Conservation (phyloP, 768 basidiomycete genomes). For the Chalciporus chontae region DNA sequence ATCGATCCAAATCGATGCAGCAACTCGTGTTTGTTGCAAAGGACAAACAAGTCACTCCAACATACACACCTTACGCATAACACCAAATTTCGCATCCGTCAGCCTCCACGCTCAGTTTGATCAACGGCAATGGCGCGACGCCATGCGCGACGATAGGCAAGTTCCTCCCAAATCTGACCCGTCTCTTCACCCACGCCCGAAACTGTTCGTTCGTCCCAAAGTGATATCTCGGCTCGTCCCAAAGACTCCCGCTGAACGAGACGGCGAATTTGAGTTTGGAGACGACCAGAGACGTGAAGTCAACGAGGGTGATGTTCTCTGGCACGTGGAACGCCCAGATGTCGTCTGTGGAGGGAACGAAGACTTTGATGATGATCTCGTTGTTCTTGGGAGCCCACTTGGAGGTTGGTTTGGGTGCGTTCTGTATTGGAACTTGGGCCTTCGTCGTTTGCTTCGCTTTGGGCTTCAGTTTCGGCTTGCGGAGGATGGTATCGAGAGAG, state of each 20-base stretch:
- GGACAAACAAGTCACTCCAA: too few relatives aligned
- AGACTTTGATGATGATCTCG: slow-evolving; percentile 37
- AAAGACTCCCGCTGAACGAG: slow-evolving; percentile 30
- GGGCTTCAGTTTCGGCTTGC: slow-evolving; percentile 10
- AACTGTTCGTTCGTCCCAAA: slow-evolving; percentile 33
- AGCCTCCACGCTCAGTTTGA: slow-evolving; percentile 13
- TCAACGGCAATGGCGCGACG: slow-evolving; percentile 11
- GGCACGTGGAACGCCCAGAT: slow-evolving; percentile 38
- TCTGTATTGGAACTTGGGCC: background rate
- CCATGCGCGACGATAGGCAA: slow-evolving; percentile 34
- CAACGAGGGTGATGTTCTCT: slow-evolving; percentile 26
- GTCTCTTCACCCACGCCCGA: slow-evolving; percentile 31
- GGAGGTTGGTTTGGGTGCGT: background rate
- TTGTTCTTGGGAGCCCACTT: slow-evolving; percentile 34
- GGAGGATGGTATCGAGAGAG: slow-evolving; percentile 16
- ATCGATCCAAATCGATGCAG: too few relatives aligned
- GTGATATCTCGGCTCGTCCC: slow-evolving; percentile 27
- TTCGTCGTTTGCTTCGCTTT: background rate
- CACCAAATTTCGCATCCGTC: slow-evolving; percentile 24
- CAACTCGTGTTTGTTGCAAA: too few relatives aligned
- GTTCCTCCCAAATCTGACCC: slow-evolving; percentile 34
- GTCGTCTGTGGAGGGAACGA: slow-evolving; percentile 38
- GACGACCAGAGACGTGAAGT: slow-evolving; percentile 30
- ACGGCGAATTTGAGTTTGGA: slow-evolving; percentile 36
- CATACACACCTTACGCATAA: slow-evolving; percentile 6